Evolutionary conservation across 768 basidiomycete genomes (phyloP).

Genomic region (Piloderma croceum): DNA sequence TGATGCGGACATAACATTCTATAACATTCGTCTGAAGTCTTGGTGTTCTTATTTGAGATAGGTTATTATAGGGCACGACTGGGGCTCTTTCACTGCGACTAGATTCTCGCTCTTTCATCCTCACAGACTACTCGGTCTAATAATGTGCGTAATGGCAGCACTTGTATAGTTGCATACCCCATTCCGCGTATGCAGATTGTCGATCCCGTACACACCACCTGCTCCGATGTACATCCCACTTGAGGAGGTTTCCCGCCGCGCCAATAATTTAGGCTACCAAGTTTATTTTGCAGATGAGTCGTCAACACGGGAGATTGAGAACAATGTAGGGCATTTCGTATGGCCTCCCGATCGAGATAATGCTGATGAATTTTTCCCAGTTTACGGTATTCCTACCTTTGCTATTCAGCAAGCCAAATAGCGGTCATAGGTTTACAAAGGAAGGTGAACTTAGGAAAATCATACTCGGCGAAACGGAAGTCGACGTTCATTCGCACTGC

Average conservation of each 20-base stretch:
- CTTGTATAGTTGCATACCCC: slow-evolving; percentile 1
- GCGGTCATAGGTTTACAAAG: too few relatives aligned
- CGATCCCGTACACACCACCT: slow-evolving; percentile 64
- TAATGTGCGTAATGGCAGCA: slow-evolving; percentile 41
- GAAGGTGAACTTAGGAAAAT: too few relatives aligned
- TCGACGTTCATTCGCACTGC: too few relatives aligned
- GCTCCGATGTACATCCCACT: slow-evolving; percentile 42
- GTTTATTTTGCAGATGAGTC: slow-evolving; percentile 52
- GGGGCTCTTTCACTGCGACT: slow-evolving; percentile 62
- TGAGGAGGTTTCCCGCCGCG: slow-evolving; percentile 42
- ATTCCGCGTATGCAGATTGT: slow-evolving; percentile 39
- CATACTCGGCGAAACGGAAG: too few relatives aligned
- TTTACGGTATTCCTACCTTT: too few relatives aligned
- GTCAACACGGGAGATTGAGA: slow-evolving; percentile 52
- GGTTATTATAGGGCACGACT: slow-evolving; percentile 77
- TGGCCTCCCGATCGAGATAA: too few relatives aligned
- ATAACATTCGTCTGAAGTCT: background rate
- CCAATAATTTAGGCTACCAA: slow-evolving; percentile 64
- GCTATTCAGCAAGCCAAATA: too few relatives aligned
- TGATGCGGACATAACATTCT: slow-evolving; percentile 13
- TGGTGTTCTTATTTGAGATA: slow-evolving; percentile 10
- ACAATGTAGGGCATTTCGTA: slow-evolving; percentile 43
- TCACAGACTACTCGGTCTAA: slow-evolving; percentile 50
- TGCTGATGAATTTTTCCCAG: too few relatives aligned
- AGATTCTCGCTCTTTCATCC: slow-evolving; percentile 75